These are phyloP conservation scores for Pleurotus pulmonarius DNA, from an alignment of 768 basidiomycete genomes.

Conservation along the genomic window DNA sequence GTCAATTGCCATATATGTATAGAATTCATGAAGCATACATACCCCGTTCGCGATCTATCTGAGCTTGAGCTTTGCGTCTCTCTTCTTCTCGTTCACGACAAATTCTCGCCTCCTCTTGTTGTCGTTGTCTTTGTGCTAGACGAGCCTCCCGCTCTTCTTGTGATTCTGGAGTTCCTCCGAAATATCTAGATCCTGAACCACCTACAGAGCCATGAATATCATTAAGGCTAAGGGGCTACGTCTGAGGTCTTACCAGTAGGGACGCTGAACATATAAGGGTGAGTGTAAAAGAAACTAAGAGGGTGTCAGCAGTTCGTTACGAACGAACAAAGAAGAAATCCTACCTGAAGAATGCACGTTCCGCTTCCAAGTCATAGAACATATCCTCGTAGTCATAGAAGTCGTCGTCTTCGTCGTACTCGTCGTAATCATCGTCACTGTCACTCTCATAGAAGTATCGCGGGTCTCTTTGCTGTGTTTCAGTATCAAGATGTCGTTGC, in stretches of 20 bases:
- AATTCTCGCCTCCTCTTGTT: constrained; percentile 50
- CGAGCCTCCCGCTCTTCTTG: constrained; percentile 52
- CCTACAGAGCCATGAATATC: constrained; percentile 2
- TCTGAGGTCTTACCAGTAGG: neutral
- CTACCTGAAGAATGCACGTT: constrained; percentile 14
- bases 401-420: constrained; percentile 23
- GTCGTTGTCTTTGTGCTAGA: constrained; percentile 44
- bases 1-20: neutral
- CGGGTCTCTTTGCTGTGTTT: constrained; percentile 17
- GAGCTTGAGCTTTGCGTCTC: constrained; percentile 40
- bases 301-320: neutral
- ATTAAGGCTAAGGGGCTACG: constrained; percentile 2
- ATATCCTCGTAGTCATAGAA: constrained; percentile 28
- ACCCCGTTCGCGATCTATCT: constrained; percentile 52
- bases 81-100: constrained; percentile 49
- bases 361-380: constrained; percentile 30
- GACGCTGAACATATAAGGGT: neutral
- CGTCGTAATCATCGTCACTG: constrained; percentile 32
- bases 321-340: neutral
- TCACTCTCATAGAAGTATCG: constrained; percentile 14
- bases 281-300: constrained; percentile 6
- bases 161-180: constrained; percentile 35
- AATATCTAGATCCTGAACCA: constrained; percentile 13
- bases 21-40: constrained; percentile 10
- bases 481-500: constrained; percentile 47